phyloP scores from a whole-genome alignment of 257 asterid species.

The Echites panduratus region DNA sequence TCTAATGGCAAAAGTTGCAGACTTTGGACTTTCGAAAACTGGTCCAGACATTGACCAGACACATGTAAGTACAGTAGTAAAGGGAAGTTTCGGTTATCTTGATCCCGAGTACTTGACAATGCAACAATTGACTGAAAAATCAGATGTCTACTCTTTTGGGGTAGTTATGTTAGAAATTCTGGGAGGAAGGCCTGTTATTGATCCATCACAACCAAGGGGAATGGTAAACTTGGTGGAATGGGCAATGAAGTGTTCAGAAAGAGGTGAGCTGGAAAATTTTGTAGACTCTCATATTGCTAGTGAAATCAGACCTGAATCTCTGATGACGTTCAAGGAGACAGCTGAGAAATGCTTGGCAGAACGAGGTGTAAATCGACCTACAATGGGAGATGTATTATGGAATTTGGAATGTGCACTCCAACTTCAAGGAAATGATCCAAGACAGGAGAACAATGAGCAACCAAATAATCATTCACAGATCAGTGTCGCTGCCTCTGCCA shows the following conservation, averaged over 20 bases:
- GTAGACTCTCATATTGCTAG: conserved; percentile 23
- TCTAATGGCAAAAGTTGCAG: conserved; percentile 38
- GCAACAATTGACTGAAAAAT: conserved; percentile 35
- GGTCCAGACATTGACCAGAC: conserved; percentile 40
- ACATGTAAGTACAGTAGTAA: conserved; percentile 40
- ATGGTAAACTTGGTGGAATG: conserved; percentile 32
- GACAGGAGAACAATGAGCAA: conserved; percentile 3
- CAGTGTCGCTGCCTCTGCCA: conserved; percentile 17
- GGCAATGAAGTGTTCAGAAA: conserved; percentile 18
- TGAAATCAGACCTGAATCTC: conserved; percentile 24
- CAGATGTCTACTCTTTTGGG: conserved; percentile 43
- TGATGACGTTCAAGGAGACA: conserved; percentile 25
- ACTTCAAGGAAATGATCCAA: conserved; percentile 20
- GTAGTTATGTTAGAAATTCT: conserved; percentile 38
- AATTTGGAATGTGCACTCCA: conserved; percentile 37
- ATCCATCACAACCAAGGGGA: conserved; percentile 32
- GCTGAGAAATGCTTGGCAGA: conserved; percentile 41
- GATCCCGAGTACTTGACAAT: conserved; percentile 40
- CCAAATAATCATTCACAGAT: background rate
- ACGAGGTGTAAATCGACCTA: conserved; percentile 25
- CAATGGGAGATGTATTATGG: conserved; percentile 44
- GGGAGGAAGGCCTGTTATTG: conserved; percentile 38
- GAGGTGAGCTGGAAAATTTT: conserved; percentile 18
- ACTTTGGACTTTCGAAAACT: conserved; percentile 39
- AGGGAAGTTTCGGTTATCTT: conserved; percentile 42